Percentiles rank a stretch among this genome's conserved stretches.
These are phyloP conservation scores for Stephania japonica DNA, from an alignment of 164 flowering plant species.

Conservation along the genomic window DNA sequence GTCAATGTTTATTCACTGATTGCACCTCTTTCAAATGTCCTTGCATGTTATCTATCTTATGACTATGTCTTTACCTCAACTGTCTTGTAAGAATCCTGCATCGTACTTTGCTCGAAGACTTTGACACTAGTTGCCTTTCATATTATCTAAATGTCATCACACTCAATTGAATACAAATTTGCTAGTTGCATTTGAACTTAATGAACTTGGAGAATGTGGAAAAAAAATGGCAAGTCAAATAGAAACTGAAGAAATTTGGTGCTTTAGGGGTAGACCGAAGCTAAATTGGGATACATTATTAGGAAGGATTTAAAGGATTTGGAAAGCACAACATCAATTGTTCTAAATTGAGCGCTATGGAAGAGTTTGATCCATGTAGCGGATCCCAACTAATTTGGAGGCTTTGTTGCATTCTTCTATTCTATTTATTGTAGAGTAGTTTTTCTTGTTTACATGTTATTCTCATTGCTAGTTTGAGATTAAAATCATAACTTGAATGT, in stretches of 20 bases:
- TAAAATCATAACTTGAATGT: background rate
- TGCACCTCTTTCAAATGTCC: background rate
- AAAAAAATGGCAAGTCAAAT: too few relatives aligned
- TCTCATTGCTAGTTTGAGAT: background rate
- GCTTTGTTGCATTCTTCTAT: background rate
- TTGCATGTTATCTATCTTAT: background rate
- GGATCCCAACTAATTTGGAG: too few relatives aligned
- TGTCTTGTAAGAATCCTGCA: background rate
- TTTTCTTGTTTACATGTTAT: background rate
- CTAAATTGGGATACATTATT: too few relatives aligned
- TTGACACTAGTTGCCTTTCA: too few relatives aligned
- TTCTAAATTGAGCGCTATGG: too few relatives aligned
- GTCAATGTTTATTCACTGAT: too few relatives aligned
- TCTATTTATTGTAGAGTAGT: background rate
- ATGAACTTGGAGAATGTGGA: background rate
- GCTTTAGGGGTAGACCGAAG: too few relatives aligned
- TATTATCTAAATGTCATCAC: background rate
- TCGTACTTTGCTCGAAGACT: background rate
- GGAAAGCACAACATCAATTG: too few relatives aligned
- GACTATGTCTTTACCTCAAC: background rate
- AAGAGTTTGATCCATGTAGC: too few relatives aligned
- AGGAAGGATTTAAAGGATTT: too few relatives aligned
- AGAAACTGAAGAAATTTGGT: too few relatives aligned
- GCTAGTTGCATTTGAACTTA: background rate
- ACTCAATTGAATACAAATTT: background rate